A percentile compares a stretch with the other conserved stretches of the same genome.
phyloP scores from a whole-genome alignment of 306 rosid genomes.

The Vigna trinervia region DNA sequence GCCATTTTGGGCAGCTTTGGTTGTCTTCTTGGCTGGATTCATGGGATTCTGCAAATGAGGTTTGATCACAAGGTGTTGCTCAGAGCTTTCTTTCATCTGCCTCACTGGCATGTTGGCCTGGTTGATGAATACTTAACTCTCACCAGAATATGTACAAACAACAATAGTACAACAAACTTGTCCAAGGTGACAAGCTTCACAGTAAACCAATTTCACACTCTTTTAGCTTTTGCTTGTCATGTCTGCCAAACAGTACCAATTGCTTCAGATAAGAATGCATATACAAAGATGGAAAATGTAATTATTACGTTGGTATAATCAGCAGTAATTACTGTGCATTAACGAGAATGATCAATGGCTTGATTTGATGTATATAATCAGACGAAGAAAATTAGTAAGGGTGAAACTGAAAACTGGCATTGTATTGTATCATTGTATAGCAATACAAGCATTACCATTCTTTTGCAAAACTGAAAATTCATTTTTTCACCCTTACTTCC shows the following conservation, averaged over 20 bases:
- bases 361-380: conserved; percentile 47
- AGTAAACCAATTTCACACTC: conserved; percentile 41
- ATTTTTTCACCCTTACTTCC: conserved; percentile 45
- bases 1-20: conserved; percentile 74
- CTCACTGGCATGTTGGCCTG: conserved; percentile 75
- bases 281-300: conserved; percentile 48
- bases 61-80: conserved; percentile 90
- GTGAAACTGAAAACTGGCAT: conserved; percentile 43
- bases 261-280: conserved; percentile 49
- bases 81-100: conserved; percentile 88
- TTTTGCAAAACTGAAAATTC: conserved; percentile 50
- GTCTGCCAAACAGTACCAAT: conserved; percentile 50
- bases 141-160: conserved; percentile 18
- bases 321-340: conserved; percentile 20
- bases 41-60: conserved; percentile 73
- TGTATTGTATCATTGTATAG: conserved; percentile 36
- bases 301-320: conserved; percentile 50
- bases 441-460: conserved; percentile 56
- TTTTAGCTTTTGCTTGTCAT: conserved; percentile 47
- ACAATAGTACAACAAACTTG: conserved; percentile 37
- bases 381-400: conserved; percentile 18
- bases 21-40: conserved; percentile 63
- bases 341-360: conserved; percentile 46
- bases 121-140: conserved; percentile 29
- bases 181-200: conserved; percentile 44